Evolutionary conservation across 2,329 filamentous ascomycete genomes (phyloP).

Genomic region (Teratosphaeria nubilosa): DNA sequence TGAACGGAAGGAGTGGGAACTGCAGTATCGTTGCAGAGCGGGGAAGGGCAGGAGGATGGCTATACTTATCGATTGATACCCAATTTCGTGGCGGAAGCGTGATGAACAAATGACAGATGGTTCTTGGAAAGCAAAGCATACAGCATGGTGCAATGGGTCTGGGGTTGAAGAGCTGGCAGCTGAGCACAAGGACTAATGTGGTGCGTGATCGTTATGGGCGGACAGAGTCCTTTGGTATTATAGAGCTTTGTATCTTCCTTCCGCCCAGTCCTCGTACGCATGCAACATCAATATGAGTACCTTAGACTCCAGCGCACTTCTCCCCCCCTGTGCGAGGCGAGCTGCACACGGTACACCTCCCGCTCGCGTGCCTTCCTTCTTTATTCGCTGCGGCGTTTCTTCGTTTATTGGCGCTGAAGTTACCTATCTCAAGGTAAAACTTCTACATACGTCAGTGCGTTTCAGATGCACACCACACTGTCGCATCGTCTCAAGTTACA

Average conservation of each 20-base stretch:
- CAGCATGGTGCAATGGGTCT: background rate
- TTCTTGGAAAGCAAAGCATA: background rate
- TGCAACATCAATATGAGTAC: background rate
- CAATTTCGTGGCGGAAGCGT: background rate
- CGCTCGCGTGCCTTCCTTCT: background rate
- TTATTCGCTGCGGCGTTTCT: background rate
- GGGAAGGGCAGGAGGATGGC: background rate
- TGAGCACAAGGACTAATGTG: background rate
- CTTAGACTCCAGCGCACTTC: no score
- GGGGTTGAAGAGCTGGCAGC: background rate
- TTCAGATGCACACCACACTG: background rate
- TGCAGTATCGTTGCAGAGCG: background rate
- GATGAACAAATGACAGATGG: background rate
- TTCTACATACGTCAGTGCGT: background rate
- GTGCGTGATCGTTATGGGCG: background rate
- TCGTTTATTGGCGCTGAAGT: background rate
- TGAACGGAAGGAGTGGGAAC: no score
- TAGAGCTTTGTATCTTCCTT: background rate
- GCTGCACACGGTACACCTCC: no score
- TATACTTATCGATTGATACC: background rate
- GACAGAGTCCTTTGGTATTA: background rate
- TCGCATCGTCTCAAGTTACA: background rate
- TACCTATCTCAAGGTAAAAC: background rate
- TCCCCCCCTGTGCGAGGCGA: no score
- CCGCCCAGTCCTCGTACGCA: background rate